Percentiles rank a stretch among this genome's conserved stretches.
phyloP scores from a whole-genome alignment of 176 grass and related monocot species.

The Tillandsia fasciculata region DNA sequence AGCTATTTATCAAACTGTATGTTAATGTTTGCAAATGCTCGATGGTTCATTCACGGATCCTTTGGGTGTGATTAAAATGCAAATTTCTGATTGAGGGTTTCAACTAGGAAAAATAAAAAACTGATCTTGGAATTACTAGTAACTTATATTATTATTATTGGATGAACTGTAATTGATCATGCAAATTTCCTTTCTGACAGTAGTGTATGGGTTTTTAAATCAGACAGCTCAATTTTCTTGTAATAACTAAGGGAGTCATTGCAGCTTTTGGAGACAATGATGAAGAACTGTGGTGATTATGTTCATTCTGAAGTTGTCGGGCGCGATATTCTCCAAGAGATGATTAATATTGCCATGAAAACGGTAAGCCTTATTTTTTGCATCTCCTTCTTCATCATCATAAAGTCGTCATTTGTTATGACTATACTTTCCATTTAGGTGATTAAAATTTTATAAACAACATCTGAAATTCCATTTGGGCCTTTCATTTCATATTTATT shows the following conservation, averaged over 20 bases:
- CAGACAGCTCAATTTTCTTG: too few relatives aligned
- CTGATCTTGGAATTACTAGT: too few relatives aligned
- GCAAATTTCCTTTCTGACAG: neutral
- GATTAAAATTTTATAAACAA: too few relatives aligned
- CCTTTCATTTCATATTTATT: too few relatives aligned
- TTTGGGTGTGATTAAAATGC: too few relatives aligned
- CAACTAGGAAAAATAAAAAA: too few relatives aligned
- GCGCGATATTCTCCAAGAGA: slow-evolving; percentile 68
- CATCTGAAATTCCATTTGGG: too few relatives aligned
- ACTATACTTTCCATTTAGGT: too few relatives aligned
- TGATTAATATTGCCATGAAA: slow-evolving; percentile 93
- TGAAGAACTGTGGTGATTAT: slow-evolving; percentile 79
- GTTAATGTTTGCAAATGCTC: neutral
- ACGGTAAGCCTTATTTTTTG: slow-evolving; percentile 25
- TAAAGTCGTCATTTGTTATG: too few relatives aligned
- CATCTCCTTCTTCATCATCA: slow-evolving; percentile 2
- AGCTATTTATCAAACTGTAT: neutral
- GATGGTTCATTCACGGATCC: too few relatives aligned
- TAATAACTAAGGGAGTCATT: slow-evolving; percentile 6
- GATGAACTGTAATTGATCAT: neutral
- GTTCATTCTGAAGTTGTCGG: slow-evolving; percentile 71
- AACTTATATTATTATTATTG: neutral
- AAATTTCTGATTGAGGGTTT: too few relatives aligned
- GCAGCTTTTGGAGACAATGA: slow-evolving; percentile 92
- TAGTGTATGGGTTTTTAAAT: neutral